Evolutionary conservation across 371 early-diverging fungal species (phyloP).

Genomic region (Batkoa obscura): DNA sequence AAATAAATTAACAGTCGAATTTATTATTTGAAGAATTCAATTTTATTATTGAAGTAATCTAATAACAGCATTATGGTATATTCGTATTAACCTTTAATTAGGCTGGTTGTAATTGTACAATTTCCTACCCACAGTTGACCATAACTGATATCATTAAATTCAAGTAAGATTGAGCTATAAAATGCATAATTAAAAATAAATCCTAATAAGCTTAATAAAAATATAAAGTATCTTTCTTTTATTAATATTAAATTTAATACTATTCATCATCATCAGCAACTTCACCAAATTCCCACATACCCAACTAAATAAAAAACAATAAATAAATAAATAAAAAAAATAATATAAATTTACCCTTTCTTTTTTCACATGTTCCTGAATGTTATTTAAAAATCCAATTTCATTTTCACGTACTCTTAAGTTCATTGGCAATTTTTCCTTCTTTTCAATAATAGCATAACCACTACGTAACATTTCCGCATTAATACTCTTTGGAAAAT

Average conservation of each 20-base stretch:
- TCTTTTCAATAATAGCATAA: slow-evolving; percentile 33
- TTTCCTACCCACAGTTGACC: no score
- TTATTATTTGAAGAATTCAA: no score
- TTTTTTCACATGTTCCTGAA: slow-evolving; percentile 33
- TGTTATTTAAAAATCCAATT: background rate
- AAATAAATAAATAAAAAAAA: background rate
- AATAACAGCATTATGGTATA: no score
- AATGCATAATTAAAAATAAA: background rate
- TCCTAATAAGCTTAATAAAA: background rate
- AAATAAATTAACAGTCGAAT: no score
- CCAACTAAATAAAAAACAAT: slow-evolving; percentile 16
- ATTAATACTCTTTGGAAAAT: slow-evolving; percentile 47
- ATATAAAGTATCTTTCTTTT: background rate
- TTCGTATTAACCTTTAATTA: no score
- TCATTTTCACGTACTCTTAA: slow-evolving; percentile 24
- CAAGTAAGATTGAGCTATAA: background rate
- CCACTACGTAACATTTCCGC: slow-evolving; percentile 61
- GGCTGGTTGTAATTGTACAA: no score
- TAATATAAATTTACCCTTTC: slow-evolving; percentile 26
- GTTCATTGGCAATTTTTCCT: slow-evolving; percentile 26
- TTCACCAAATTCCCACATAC: slow-evolving; percentile 84
- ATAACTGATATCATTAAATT: no score
- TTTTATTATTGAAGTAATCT: no score
- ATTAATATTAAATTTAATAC: background rate
- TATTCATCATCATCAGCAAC: slow-evolving; percentile 51